phyloP scores from a whole-genome alignment of 148 eudicot species.

The Rheum nobile region DNA sequence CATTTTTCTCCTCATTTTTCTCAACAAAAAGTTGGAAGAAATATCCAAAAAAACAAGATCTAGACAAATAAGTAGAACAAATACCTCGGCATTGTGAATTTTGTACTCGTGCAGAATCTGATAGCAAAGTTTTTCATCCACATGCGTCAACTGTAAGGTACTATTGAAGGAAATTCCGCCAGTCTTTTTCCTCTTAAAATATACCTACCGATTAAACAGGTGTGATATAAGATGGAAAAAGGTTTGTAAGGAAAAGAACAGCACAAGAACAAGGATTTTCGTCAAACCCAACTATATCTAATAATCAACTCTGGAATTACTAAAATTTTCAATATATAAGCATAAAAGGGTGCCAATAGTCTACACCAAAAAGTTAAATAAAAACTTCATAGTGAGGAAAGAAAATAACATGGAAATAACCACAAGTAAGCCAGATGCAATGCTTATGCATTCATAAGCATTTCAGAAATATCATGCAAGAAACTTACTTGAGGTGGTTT shows the following conservation, averaged over 20 bases:
- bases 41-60: background rate
- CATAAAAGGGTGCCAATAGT: background rate
- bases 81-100: conserved; percentile 98
- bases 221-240: background rate
- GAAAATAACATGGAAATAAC: background rate
- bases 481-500: conserved; percentile 80
- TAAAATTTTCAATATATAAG: background rate
- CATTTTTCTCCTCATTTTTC: background rate
- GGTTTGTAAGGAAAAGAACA: background rate
- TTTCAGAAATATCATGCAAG: background rate
- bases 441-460: background rate
- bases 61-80: background rate
- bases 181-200: conserved; percentile 95
- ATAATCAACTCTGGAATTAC: background rate
- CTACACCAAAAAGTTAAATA: background rate
- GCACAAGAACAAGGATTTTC: background rate
- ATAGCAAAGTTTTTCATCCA: conserved; percentile 98
- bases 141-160: conserved; percentile 69
- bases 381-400: background rate
- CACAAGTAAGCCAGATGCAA: background rate
- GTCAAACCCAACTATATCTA: background rate
- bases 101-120: conserved; percentile 97
- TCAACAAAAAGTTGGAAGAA: background rate
- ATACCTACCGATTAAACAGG: conserved; percentile 40
- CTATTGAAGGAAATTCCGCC: conserved; percentile 98